Base-by-base conservation (phyloP, 257 asterid species). In the Solanum etuberosum region DNA sequence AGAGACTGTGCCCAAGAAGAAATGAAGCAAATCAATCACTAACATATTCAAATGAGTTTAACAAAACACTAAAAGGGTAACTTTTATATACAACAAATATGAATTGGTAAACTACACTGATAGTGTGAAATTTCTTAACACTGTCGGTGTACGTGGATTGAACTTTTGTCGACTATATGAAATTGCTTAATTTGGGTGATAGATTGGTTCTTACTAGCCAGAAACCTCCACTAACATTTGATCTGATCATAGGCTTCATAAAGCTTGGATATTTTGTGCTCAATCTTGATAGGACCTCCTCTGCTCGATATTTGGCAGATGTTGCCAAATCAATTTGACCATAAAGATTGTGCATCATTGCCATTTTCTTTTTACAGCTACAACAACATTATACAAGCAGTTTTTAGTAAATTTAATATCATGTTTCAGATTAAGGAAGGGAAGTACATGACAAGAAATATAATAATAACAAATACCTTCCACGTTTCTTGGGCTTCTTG, bases 171-270 rank as follows among this genome's bases (percentile, higher is more conserved):
- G 25, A 85, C 76, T 20, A 21, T 35, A 38, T 32, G 48, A 18
- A 84, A 38, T 34, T 43, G n/a, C 34, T 27, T 6, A 16, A 40
- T 42, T 68, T 27, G 42, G 12, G 63, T 67, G 81, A 68, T 67
- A 68, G 71, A 85, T 68, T 40, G 32, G 21, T 11, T 42, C 88
- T 31, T 92, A 93, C 95, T 91, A 93, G 90, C 93, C 93, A 93
- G 74, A 91, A 90, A 71, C 94, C 92, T 15, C 86, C 87, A 20
- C 89, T 88, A 59, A 91, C 93, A 86, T 90, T 91, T 31, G 95
- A 93, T 86, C 90, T 90, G 87, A 91, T 90, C 93, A 91, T 91
- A 57, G 91, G 91, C 90, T 91, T 93, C 16, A 92, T 82, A 86
- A 92, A 92, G 92, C 93, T 91, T 25, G 94, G 94, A 87, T 90